Base-by-base conservation (phyloP, 2,329 filamentous ascomycete species). In the Colletotrichum incanum region DNA sequence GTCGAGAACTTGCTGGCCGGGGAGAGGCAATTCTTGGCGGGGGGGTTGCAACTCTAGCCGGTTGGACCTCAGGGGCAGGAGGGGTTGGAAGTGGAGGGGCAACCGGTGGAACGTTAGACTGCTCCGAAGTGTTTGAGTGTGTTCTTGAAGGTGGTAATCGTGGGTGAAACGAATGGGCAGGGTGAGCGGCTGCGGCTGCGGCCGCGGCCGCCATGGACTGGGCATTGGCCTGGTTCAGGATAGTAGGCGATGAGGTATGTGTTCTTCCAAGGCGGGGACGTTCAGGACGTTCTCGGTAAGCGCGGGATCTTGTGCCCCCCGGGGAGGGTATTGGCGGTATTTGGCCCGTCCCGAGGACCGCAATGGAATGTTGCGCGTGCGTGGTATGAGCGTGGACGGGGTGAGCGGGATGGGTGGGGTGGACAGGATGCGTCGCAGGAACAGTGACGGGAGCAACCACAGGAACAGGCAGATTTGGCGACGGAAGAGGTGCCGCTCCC, bases 271-370 rank as follows among this genome's bases (percentile, higher is more conserved):
- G 86, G 74, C 91, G 88, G 11, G 92, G 92, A 63, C 91, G 85
- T 26, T 87, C 84, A 14, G 87, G 84, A 67, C 90, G 86, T 72
- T 90, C 88, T 72, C 89, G 86, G 73, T 89, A 86, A 60, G 85
- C 84, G 71, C 91, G 87, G 34, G 84, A 80, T 65, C 89, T 85
- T 37, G 87, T 86, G 71, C 87, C 88, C n/a, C 94, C 94, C 1
- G 95, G 95, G 0, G 95, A 98, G 0, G 95, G 94, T 56, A 98
- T 85, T 26, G 91, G 86, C 8, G 95, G 93, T 8, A 96, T 85
- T 77, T 96, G 93, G 23, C 94, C 95, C 0, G 94, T 95, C 63
- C 88, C 91, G 37, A 98, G 83, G 23, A 98, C 92, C 5, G 94
- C 90, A 77, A 98, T 97, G 8, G 94, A 93, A 73, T 92, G 91